phyloP scores from a whole-genome alignment of 768 basidiomycete genomes.

The Agaricus bisporus region DNA sequence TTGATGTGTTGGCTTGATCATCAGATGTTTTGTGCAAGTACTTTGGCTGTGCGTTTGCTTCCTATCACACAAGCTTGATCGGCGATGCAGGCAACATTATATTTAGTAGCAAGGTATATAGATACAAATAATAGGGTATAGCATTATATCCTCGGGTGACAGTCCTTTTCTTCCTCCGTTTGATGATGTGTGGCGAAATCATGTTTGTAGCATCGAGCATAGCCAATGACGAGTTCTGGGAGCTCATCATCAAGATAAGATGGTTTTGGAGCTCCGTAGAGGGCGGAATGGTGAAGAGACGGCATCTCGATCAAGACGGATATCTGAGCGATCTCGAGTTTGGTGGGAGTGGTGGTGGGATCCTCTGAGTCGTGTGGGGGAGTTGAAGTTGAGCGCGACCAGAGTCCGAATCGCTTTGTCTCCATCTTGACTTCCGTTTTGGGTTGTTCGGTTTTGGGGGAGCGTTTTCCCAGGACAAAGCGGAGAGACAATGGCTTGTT shows the following conservation, averaged over 20 bases:
- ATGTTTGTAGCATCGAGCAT: slow-evolving; percentile 8
- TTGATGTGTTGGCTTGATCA: neutral
- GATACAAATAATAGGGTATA: no score
- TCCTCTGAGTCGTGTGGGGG: neutral
- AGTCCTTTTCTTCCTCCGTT: neutral
- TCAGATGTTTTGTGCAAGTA: no score
- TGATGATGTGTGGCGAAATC: neutral
- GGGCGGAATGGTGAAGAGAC: slow-evolving; percentile 19
- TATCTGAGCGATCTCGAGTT: slow-evolving; percentile 39
- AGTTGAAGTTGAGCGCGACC: neutral
- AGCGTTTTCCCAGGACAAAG: neutral
- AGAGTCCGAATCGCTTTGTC: neutral
- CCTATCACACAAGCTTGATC: no score
- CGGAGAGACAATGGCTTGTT: slow-evolving; percentile 4
- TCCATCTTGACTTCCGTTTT: neutral
- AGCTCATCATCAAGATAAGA: slow-evolving; percentile 22
- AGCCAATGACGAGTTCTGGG: slow-evolving; percentile 46
- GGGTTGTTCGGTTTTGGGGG: neutral
- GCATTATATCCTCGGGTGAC: neutral
- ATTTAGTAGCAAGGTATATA: no score
- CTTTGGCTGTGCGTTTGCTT: no score
- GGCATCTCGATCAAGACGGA: slow-evolving; percentile 59
- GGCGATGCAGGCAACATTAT: no score
- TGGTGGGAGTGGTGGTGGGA: slow-evolving; percentile 1
- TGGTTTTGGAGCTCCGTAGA: slow-evolving; percentile 15